Percentiles rank a stretch among this genome's conserved stretches.
Conservation (phyloP, 148 eudicot genomes). For the Drosera capensis region DNA sequence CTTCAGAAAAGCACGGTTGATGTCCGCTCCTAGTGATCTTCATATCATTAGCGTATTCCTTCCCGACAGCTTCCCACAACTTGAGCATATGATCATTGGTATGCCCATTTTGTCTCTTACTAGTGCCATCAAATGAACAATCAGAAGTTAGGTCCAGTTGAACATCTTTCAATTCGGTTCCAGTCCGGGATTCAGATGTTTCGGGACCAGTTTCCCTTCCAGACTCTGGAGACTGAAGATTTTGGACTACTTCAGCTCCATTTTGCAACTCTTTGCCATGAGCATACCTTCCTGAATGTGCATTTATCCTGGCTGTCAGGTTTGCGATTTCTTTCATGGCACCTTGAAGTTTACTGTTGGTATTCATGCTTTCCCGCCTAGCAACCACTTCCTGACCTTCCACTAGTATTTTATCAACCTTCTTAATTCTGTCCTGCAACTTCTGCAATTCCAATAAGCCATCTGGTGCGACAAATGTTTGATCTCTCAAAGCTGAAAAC, state of each 20-base stretch:
- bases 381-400: slow-evolving; percentile 26
- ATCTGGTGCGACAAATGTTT: slow-evolving; percentile 10
- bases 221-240: slow-evolving; percentile 15
- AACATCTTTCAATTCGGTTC: slow-evolving; percentile 66
- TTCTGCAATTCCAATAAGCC: slow-evolving; percentile 37
- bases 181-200: slow-evolving; percentile 24
- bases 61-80: slow-evolving; percentile 65
- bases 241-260: slow-evolving; percentile 9
- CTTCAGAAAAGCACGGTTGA: slow-evolving; percentile 14
- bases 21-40: slow-evolving; percentile 17
- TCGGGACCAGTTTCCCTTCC: slow-evolving; percentile 26
- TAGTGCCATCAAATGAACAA: slow-evolving; percentile 15
- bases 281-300: slow-evolving; percentile 9
- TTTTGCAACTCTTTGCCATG: slow-evolving; percentile 9
- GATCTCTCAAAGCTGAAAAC: slow-evolving; percentile 9
- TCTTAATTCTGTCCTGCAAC: slow-evolving; percentile 47
- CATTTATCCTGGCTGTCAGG: slow-evolving; percentile 20
- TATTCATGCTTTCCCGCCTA: slow-evolving; percentile 14
- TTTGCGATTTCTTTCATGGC: slow-evolving; percentile 31
- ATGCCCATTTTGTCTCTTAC: slow-evolving; percentile 29
- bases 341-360: slow-evolving; percentile 23
- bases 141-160: slow-evolving; percentile 72
- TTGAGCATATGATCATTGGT: slow-evolving; percentile 67
- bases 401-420: slow-evolving; percentile 33
- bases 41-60: slow-evolving; percentile 12